Base-by-base conservation (phyloP, 805 yeast genomes). In the Candida peoriensis region DNA sequence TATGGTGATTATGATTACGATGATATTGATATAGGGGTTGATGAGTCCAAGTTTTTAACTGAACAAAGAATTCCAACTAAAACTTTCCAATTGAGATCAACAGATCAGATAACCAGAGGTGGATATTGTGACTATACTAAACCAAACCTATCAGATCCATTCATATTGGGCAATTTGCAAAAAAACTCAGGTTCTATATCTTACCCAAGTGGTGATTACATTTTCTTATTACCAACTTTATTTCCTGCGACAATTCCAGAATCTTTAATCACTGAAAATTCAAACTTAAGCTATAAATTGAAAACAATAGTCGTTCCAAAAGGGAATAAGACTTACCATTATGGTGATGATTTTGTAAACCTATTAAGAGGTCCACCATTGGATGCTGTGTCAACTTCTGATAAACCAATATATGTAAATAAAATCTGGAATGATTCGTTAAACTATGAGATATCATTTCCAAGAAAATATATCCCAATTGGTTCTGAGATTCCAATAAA, bases 351-450 rank as follows among this genome's bases (percentile, higher is more conserved):
- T 20, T 55, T 57, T 17, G 34, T 66, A 9, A 54, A 53, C 17
- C 43, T 65, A 11, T 50, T 68, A 1, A 58, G 73, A 41, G 61
- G 63, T 0, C 72, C 72, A 2, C 72, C 72, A 6, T 46, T 50
- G 8, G 42, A 45, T 6, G 64, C 66, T 2, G 40, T 56, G 2
- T 57, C 67, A 0, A 62, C 70, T 2, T 60, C 61, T 6, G 81
- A 82, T 51, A 84, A 81, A 50, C 87, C 94, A 0, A 72, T 84
- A 13, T 82, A 78, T 54, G 86, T 84, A 23, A 81, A 80, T 52
- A 68, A 84, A 42, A 68, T 77, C 1, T 84, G 93, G 93, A 76
- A 77, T 46, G 79, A 81, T 36, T 56, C 86, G 0, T 57, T 84
- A 24, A 76, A 77, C 37, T 84, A 84, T 56, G 81, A 81, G 43